phyloP scores from a whole-genome alignment of 768 basidiomycete genomes.

The Clathrus columnatus region DNA sequence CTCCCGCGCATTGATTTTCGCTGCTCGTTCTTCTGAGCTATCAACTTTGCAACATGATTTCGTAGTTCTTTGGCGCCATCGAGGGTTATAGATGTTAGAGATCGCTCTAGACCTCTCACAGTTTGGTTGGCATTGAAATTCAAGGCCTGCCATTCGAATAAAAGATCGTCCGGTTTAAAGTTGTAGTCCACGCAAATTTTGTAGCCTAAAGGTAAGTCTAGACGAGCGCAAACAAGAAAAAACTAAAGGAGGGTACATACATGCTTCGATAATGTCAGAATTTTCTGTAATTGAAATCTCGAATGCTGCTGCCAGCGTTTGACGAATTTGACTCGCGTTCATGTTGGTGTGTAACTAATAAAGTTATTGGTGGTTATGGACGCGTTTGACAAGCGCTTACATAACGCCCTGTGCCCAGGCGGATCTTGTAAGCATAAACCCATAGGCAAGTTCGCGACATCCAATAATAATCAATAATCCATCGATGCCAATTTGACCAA shows the following conservation, averaged over 20 bases:
- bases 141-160: slow-evolving; percentile 37
- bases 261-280: slow-evolving; percentile 4
- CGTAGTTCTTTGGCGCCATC: slow-evolving; percentile 9
- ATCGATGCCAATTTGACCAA: too few relatives aligned
- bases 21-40: slow-evolving; percentile 7
- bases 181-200: slow-evolving; percentile 31
- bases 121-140: slow-evolving; percentile 15
- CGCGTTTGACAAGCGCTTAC: neutral
- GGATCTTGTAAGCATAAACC: too few relatives aligned
- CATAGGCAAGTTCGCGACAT: too few relatives aligned
- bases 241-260: slow-evolving; percentile 6
- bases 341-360: neutral
- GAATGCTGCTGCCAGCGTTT: slow-evolving; percentile 4
- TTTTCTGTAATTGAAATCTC: slow-evolving; percentile 8
- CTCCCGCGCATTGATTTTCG: neutral
- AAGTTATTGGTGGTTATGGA: neutral
- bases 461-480: too few relatives aligned
- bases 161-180: slow-evolving; percentile 28
- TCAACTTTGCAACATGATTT: slow-evolving; percentile 6
- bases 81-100: neutral
- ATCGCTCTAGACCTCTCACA: slow-evolving; percentile 1
- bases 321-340: slow-evolving; percentile 1
- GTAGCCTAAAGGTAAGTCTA: slow-evolving; percentile 22
- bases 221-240: neutral
- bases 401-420: too few relatives aligned